Evolutionary conservation across 139 green algal species (phyloP).

Genomic region (Tetraselmis chui): DNA sequence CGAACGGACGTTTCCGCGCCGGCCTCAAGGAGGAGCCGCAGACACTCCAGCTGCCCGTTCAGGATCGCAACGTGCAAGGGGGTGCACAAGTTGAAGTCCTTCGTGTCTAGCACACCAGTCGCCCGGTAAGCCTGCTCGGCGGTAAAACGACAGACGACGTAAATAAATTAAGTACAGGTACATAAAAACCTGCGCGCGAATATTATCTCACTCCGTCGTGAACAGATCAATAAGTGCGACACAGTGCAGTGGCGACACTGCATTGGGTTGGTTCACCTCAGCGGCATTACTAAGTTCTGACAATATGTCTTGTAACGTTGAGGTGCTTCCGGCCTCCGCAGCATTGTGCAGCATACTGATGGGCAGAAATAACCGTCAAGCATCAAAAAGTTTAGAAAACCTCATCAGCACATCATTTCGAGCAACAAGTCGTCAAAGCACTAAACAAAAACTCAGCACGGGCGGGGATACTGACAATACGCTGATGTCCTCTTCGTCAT

Average conservation of each 20-base stretch:
- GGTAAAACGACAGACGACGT: too few relatives aligned
- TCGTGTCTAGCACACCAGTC: too few relatives aligned
- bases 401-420: conserved; percentile 57
- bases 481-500: not conserved
- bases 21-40: conserved; percentile 41
- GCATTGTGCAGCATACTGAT: conserved; percentile 63
- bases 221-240: not conserved
- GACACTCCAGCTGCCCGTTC: conserved; percentile 46
- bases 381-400: conserved; percentile 39
- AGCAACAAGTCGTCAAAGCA: conserved; percentile 17
- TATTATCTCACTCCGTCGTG: not conserved
- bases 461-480: not conserved
- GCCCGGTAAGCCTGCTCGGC: too few relatives aligned
- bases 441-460: too few relatives aligned
- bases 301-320: too few relatives aligned
- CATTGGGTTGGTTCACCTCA: not conserved
- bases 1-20: conserved; percentile 16
- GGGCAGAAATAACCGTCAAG: not conserved
- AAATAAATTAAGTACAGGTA: too few relatives aligned
- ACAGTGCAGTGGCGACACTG: not conserved
- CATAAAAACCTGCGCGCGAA: too few relatives aligned
- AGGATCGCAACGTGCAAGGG: conserved; percentile 78
- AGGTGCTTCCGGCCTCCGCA: conserved; percentile 43
- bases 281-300: too few relatives aligned
- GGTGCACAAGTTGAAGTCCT: conserved; percentile 53